Conservation (phyloP, 306 rosid species). For the Begonia loranthoides region DNA sequence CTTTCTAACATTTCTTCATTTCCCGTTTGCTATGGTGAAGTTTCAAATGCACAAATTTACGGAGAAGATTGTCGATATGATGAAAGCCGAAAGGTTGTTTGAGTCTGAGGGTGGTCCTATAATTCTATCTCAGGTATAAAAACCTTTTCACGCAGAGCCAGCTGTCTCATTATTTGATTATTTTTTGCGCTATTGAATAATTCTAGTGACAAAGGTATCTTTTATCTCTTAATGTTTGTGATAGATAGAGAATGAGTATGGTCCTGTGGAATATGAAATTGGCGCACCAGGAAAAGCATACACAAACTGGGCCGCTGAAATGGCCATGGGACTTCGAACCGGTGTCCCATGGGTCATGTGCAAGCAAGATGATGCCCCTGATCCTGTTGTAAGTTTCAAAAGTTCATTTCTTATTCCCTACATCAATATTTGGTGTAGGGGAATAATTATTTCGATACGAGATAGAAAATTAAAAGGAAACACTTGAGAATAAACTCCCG, state of each 20-base stretch:
- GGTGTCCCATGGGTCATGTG: slow-evolving; percentile 99
- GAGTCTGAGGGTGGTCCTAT: slow-evolving; percentile 84
- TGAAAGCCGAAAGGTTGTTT: slow-evolving; percentile 80
- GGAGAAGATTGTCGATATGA: slow-evolving; percentile 63
- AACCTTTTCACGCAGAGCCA: not conserved
- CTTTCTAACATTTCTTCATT: not conserved
- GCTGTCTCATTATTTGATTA: not conserved
- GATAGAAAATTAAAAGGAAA: too few species aligned
- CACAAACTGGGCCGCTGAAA: slow-evolving; percentile 81
- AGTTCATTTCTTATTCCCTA: slow-evolving; percentile 8
- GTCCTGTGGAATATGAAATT: slow-evolving; percentile 78
- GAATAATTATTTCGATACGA: too few species aligned
- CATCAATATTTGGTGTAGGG: too few species aligned
- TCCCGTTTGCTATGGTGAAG: not conserved
- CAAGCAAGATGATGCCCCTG: slow-evolving; percentile 99
- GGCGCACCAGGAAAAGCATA: slow-evolving; percentile 80
- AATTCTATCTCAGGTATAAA: slow-evolving; percentile 67
- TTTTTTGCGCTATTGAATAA: not conserved
- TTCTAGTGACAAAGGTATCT: slow-evolving; percentile 5
- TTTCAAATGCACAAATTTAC: slow-evolving; percentile 29
- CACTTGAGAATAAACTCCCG: too few species aligned
- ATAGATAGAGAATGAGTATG: slow-evolving; percentile 96
- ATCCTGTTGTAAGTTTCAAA: slow-evolving; percentile 64
- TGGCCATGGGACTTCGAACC: slow-evolving; percentile 84
- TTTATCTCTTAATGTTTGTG: slow-evolving; percentile 15